Percentiles rank a stretch among this genome's conserved stretches.
Conservation (phyloP, 106 monocot species). For the Acanthochlamys bracteata region DNA sequence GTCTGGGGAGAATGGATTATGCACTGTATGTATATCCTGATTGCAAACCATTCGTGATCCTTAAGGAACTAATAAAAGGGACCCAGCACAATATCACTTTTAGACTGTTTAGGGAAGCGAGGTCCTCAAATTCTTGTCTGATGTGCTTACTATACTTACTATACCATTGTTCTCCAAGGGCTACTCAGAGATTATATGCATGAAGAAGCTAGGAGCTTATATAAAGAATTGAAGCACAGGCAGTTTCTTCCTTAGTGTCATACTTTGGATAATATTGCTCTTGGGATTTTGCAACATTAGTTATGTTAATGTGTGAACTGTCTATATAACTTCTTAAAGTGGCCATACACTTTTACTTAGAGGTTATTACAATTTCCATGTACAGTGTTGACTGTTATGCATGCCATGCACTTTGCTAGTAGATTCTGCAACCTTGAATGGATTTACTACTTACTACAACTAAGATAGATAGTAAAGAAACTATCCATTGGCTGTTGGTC, state of each 20-base stretch:
- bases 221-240: slow-evolving; percentile 40
- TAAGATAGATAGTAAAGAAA: no score
- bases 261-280: neutral
- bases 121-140: slow-evolving; percentile 21
- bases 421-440: no score
- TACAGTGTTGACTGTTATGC: no score
- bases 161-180: slow-evolving; percentile 39
- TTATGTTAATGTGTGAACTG: no score
- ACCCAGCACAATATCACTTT: slow-evolving; percentile 26
- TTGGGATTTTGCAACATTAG: neutral
- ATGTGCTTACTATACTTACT: slow-evolving; percentile 46
- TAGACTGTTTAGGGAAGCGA: slow-evolving; percentile 37
- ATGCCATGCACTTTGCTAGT: no score
- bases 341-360: no score
- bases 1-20: slow-evolving; percentile 26
- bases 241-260: neutral
- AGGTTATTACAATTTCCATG: no score
- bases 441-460: no score
- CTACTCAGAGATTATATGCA: slow-evolving; percentile 24
- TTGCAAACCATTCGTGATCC: slow-evolving; percentile 38
- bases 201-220: slow-evolving; percentile 42
- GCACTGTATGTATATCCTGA: slow-evolving; percentile 41
- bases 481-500: no score
- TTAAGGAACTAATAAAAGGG: slow-evolving; percentile 40
- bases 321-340: no score